Evolutionary conservation across 805 yeast species (phyloP), one percentile per base, ranked within the genome.

Genomic region (Barnettozyma salicaria): DNA sequence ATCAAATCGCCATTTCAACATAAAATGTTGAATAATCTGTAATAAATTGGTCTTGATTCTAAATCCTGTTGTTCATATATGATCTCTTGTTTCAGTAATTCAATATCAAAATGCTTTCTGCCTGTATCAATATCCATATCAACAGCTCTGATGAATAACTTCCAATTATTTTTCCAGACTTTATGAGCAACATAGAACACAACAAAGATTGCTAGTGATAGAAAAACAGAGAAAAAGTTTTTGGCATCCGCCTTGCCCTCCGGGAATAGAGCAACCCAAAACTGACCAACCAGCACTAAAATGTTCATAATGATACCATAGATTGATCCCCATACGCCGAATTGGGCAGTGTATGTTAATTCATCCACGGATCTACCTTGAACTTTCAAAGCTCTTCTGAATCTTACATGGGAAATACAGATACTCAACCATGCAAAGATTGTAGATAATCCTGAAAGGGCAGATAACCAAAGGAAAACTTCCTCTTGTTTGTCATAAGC

Each of bases 221-320:
- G 64, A 59, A 78, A 84, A 19, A 74, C 64, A 53, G 70, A 63
- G 67, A 85, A 85, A 68, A 85, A 85, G 30, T 49, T 60, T 27
- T 59, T 50, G 7, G 85, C 83, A 53, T 62, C 66, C 36, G 81
- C 74, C 8, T 59, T 31, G 6, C 41, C 65, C 11, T 76, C 76
- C 37, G 95, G 95, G 69, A 68, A 84, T 28, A 82, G 62, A 6
- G 92, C 89, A 41, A 80, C 69, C 86, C 90, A 86, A 67, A 86
- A 83, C 62, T 83, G 89, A 21, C 88, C 85, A 39, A 74, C 63
- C 42, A 87, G 65, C 44, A 85, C 78, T 39, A 80, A 57, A 22
- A 70, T 26, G 56, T 78, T 78, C 53, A 87, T 60, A 19, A 60
- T 40, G 13, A 74, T 52, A 37, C 92, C 94, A 55, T 72, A 72